These are phyloP conservation scores for Ceratobasidium sp. DNA, from an alignment of 1,284 basidiomycete species.

Conservation along the genomic window DNA sequence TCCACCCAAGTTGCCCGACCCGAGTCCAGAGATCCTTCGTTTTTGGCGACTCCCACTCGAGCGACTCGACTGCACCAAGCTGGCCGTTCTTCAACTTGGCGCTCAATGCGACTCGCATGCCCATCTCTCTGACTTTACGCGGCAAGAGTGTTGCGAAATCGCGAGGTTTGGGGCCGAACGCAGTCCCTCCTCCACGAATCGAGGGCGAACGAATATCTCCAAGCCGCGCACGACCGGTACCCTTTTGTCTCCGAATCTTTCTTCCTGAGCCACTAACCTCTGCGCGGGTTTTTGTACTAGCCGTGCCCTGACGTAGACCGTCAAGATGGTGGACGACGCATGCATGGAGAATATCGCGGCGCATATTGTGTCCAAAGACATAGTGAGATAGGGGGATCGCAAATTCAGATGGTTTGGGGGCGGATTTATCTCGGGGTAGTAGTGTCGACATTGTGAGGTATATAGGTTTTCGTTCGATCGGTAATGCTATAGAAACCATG, in stretches of 20 bases:
- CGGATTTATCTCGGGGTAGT: conserved; percentile 55
- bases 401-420: conserved; percentile 60
- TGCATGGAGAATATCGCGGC: conserved; percentile 93
- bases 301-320: conserved; percentile 89
- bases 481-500: conserved; percentile 16
- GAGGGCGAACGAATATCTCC: conserved; percentile 92
- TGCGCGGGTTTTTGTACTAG: conserved; percentile 90
- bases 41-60: conserved; percentile 80
- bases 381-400: conserved; percentile 83
- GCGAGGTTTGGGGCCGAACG: conserved; percentile 90
- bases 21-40: conserved; percentile 72
- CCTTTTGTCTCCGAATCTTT: conserved; percentile 95
- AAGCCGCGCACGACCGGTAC: conserved; percentile 88
- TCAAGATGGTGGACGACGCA: conserved; percentile 94
- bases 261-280: conserved; percentile 91
- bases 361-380: conserved; percentile 89
- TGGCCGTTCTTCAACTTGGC: conserved; percentile 81
- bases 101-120: conserved; percentile 91
- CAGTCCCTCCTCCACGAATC: conserved; percentile 91
- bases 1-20: conserved; percentile 73
- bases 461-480: conserved; percentile 58
- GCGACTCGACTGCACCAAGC: conserved; percentile 79
- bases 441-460: conserved; percentile 51
- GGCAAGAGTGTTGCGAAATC: conserved; percentile 93
- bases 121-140: conserved; percentile 91